Conservation (phyloP, 1,284 basidiomycete genomes). For the Bjerkandera adusta region DNA sequence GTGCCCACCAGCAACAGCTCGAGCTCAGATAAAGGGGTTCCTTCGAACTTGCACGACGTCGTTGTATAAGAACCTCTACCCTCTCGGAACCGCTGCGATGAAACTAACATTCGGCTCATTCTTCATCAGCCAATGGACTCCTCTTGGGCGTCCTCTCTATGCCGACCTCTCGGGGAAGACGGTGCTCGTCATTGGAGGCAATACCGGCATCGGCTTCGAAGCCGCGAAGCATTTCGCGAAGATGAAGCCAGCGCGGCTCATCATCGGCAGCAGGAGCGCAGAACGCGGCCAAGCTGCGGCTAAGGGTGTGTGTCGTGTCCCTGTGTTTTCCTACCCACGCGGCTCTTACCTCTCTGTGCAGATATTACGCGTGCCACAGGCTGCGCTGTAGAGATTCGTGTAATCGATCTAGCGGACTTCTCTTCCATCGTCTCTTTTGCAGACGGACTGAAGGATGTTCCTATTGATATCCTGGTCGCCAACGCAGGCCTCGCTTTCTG, state of each 20-base stretch:
- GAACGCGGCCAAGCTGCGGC: slow-evolving; percentile 24
- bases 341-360: slow-evolving; percentile 7
- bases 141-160: too few species aligned
- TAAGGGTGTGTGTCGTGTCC: slow-evolving; percentile 15
- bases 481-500: slow-evolving; percentile 29
- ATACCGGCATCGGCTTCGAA: slow-evolving; percentile 33
- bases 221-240: slow-evolving; percentile 30
- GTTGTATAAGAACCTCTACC: too few species aligned
- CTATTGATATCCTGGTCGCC: slow-evolving; percentile 32
- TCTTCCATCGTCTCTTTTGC: slow-evolving; percentile 29
- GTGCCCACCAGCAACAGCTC: too few species aligned
- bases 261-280: slow-evolving; percentile 27
- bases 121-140: too few species aligned
- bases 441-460: slow-evolving; percentile 23
- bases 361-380: slow-evolving; percentile 26
- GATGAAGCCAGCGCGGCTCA: slow-evolving; percentile 29
- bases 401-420: slow-evolving; percentile 30
- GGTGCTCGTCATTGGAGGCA: slow-evolving; percentile 31
- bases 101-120: too few species aligned
- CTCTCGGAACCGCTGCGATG: too few species aligned
- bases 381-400: slow-evolving; percentile 23
- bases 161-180: slow-evolving; percentile 30
- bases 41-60: too few species aligned
- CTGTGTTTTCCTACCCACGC: too few species aligned
- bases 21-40: too few species aligned